These are phyloP conservation scores for Geranium rotundifolium DNA, from an alignment of 345 rosid genomes.

Conservation along the genomic window DNA sequence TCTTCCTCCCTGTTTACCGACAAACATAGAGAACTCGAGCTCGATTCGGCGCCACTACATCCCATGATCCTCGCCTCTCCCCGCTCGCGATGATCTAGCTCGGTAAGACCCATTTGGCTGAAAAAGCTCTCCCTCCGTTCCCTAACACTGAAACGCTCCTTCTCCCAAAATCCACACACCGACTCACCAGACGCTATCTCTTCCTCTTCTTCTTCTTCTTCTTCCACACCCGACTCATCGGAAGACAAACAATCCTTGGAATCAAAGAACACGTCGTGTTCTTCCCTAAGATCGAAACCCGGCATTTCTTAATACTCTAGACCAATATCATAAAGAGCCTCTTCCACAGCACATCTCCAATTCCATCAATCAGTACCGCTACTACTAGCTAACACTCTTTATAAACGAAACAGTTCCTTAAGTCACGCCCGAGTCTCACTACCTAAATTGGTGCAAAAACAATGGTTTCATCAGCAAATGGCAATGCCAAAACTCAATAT, in stretches of 20 bases:
- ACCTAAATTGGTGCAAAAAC: constrained; percentile 10
- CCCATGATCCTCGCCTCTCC: constrained; percentile 31
- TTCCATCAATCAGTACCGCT: constrained; percentile 16
- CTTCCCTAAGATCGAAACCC: constrained; percentile 26
- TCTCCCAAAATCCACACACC: constrained; percentile 45
- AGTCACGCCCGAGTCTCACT: constrained; percentile 35
- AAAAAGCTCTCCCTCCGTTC: constrained; percentile 52
- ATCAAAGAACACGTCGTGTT: constrained; percentile 58
- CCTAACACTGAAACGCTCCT: constrained; percentile 50
- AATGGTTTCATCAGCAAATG: background rate
- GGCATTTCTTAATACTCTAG: constrained; percentile 37
- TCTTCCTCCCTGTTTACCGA: constrained; percentile 1
- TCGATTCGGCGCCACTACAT: constrained; percentile 35
- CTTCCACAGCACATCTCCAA: constrained; percentile 8
- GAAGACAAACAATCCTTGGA: constrained; percentile 35
- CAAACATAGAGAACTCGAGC: constrained; percentile 21
- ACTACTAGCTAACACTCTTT: constrained; percentile 1
- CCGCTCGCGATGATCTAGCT: constrained; percentile 5
- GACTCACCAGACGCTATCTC: constrained; percentile 12
- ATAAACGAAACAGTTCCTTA: constrained; percentile 9
- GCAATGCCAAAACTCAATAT: background rate
- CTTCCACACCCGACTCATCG: constrained; percentile 19
- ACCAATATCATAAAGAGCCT: constrained; percentile 23
- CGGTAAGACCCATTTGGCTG: constrained; percentile 37
- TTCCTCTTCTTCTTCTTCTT: constrained; percentile 15